Percentiles rank a stretch among this genome's conserved stretches.
phyloP scores from a whole-genome alignment of 257 asterid species.

The Primulina tabacum region DNA sequence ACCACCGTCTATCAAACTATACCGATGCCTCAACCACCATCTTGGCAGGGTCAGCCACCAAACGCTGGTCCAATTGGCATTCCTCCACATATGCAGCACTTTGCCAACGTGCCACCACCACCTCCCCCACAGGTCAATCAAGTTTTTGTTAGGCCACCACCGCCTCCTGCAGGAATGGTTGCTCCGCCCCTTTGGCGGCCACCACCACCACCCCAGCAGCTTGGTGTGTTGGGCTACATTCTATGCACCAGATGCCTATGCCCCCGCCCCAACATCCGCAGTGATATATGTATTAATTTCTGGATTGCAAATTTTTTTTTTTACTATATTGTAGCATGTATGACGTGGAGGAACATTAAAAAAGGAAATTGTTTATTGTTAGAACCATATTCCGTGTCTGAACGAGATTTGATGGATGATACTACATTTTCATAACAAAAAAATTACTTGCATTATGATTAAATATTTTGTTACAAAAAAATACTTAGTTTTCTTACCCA shows the following conservation, averaged over 20 bases:
- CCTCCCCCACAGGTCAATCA: slow-evolving; percentile 63
- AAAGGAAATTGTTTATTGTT: not conserved
- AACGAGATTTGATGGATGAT: not conserved
- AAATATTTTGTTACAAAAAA: not conserved
- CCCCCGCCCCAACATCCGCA: slow-evolving; percentile 55
- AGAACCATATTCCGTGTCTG: not conserved
- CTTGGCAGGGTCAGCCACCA: slow-evolving; percentile 78
- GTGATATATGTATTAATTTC: slow-evolving; percentile 11
- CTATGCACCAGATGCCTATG: slow-evolving; percentile 57
- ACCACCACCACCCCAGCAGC: slow-evolving; percentile 83
- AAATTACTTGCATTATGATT: not conserved
- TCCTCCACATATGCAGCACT: slow-evolving; percentile 70
- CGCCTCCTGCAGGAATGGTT: slow-evolving; percentile 62
- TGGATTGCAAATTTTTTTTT: not conserved
- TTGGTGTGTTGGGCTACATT: slow-evolving; percentile 41
- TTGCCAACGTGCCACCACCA: slow-evolving; percentile 72
- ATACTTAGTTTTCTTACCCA: too few relatives aligned
- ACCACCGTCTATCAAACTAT: slow-evolving; percentile 46
- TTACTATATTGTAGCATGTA: not conserved
- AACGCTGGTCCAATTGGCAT: slow-evolving; percentile 44
- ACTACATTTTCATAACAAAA: too few relatives aligned
- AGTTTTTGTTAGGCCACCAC: slow-evolving; percentile 60
- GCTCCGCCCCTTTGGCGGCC: slow-evolving; percentile 73
- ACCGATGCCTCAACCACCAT: slow-evolving; percentile 55
- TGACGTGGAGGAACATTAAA: not conserved